phyloP scores from a whole-genome alignment of 257 asterid genomes.

The Nyctanthes arbortristis region DNA sequence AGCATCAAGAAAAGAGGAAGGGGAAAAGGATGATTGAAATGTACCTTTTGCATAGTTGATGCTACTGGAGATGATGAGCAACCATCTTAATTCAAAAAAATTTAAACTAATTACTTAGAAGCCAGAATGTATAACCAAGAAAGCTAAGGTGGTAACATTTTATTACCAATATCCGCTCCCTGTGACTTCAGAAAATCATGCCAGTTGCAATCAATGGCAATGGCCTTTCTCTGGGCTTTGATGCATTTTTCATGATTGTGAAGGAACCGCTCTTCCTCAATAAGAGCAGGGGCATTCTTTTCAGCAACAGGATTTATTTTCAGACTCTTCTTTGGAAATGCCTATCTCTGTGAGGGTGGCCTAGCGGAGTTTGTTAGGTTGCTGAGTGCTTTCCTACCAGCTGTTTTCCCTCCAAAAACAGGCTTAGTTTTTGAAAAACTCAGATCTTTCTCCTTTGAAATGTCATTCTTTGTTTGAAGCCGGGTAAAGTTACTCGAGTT shows the following conservation, averaged over 20 bases:
- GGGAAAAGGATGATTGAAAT: too few species aligned
- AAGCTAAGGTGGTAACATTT: background rate
- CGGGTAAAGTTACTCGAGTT: slow-evolving; percentile 64
- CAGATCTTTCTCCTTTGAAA: slow-evolving; percentile 54
- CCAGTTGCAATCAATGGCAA: slow-evolving; percentile 54
- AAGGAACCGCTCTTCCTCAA: slow-evolving; percentile 59
- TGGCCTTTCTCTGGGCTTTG: slow-evolving; percentile 48
- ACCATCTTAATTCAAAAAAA: slow-evolving; percentile 27
- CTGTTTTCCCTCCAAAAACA: slow-evolving; percentile 24
- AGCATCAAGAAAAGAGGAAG: too few species aligned
- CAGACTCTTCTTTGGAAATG: slow-evolving; percentile 30
- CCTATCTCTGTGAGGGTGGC: slow-evolving; percentile 46
- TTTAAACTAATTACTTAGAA: too few species aligned
- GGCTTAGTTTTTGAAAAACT: background rate
- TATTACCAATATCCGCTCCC: slow-evolving; percentile 62
- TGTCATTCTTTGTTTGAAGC: slow-evolving; percentile 45
- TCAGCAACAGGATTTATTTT: slow-evolving; percentile 44
- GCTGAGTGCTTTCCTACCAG: slow-evolving; percentile 70
- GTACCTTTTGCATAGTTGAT: slow-evolving; percentile 46
- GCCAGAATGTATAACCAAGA: too few species aligned
- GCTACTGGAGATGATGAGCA: slow-evolving; percentile 32
- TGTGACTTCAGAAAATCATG: slow-evolving; percentile 62
- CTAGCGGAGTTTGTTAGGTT: slow-evolving; percentile 76
- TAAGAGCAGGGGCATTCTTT: slow-evolving; percentile 30
- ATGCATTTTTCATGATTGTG: slow-evolving; percentile 82